phyloP scores from a whole-genome alignment of 2,329 filamentous ascomycete species.

The Clonostachys sp. region DNA sequence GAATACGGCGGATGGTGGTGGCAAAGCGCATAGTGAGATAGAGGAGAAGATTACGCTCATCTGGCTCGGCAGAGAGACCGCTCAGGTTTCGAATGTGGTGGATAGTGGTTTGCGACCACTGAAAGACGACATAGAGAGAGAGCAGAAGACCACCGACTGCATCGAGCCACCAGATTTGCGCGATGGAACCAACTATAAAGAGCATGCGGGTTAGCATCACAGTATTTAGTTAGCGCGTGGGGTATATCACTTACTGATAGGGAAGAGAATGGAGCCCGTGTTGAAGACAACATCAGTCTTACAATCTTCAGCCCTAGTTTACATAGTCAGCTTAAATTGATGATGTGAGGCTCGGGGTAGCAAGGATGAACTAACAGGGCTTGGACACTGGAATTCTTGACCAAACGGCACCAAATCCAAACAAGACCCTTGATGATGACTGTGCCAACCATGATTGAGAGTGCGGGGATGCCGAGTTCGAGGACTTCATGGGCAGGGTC shows the following conservation, averaged over 20 bases:
- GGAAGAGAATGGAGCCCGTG: constrained; percentile 82
- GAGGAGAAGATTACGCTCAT: constrained; percentile 78
- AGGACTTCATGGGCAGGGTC: constrained; percentile 62
- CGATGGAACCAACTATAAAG: constrained; percentile 63
- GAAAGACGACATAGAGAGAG: constrained; percentile 74
- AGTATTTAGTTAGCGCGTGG: constrained; percentile 1
- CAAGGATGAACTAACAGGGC: constrained; percentile 50
- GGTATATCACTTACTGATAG: constrained; percentile 46
- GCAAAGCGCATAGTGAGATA: constrained; percentile 95
- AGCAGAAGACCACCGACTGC: constrained; percentile 73
- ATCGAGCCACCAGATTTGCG: constrained; percentile 80
- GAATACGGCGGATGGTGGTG: constrained; percentile 79
- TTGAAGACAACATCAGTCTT: constrained; percentile 86
- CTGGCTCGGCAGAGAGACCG: constrained; percentile 72
- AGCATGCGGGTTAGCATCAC: background rate
- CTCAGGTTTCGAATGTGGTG: constrained; percentile 79
- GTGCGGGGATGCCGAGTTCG: constrained; percentile 66
- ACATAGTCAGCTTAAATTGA: background rate
- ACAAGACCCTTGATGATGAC: constrained; percentile 77
- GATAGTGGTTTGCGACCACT: constrained; percentile 70
- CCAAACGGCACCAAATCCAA: constrained; percentile 84
- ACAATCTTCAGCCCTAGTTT: constrained; percentile 40
- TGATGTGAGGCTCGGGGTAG: background rate
- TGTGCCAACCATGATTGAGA: constrained; percentile 76
- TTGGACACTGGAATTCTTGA: constrained; percentile 82